A percentile compares a stretch with the other conserved stretches of the same genome.
phyloP scores from a whole-genome alignment of 169 alveolate species.

The Cryptosporidium meleagridis region DNA sequence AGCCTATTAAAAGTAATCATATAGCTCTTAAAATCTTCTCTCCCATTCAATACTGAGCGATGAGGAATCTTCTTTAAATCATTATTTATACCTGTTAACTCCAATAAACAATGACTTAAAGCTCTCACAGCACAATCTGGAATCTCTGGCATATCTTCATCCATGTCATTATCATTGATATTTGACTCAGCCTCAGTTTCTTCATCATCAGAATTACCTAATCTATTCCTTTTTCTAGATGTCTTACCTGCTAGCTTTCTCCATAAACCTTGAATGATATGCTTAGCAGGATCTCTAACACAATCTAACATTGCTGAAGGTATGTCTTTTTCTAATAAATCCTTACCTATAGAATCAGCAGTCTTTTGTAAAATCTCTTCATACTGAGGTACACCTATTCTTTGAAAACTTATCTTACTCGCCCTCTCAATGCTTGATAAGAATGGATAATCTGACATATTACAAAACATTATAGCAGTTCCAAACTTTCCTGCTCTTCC shows the following conservation, averaged over 20 bases:
- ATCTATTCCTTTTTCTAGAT: slow-evolving; percentile 33
- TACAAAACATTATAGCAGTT: slow-evolving; percentile 79
- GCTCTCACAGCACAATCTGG: slow-evolving; percentile 51
- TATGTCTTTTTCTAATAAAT: slow-evolving; percentile 9
- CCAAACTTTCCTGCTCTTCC: slow-evolving; percentile 90
- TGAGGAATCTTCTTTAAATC: slow-evolving; percentile 29
- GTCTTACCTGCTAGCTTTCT: slow-evolving; percentile 14
- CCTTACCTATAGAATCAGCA: slow-evolving; percentile 54
- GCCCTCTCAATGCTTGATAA: slow-evolving; percentile 71
- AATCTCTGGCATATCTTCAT: slow-evolving; percentile 37
- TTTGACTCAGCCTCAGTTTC: slow-evolving; percentile 38
- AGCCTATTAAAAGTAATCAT: slow-evolving; percentile 41
- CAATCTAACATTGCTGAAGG: slow-evolving; percentile 35
- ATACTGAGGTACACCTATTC: slow-evolving; percentile 78
- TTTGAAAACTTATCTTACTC: slow-evolving; percentile 54
- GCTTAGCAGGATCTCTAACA: slow-evolving; percentile 32
- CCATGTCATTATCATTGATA: not conserved
- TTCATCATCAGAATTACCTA: slow-evolving; percentile 1
- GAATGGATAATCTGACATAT: slow-evolving; percentile 68
- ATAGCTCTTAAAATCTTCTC: slow-evolving; percentile 76
- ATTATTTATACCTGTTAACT: slow-evolving; percentile 51
- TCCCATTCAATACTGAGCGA: slow-evolving; percentile 76
- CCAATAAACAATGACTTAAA: slow-evolving; percentile 49
- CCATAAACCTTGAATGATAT: slow-evolving; percentile 45
- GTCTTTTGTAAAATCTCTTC: slow-evolving; percentile 64